A percentile compares a stretch with the other conserved stretches of the same genome.
Conservation (phyloP, 768 basidiomycete genomes). For the Lentinus brumalis region DNA sequence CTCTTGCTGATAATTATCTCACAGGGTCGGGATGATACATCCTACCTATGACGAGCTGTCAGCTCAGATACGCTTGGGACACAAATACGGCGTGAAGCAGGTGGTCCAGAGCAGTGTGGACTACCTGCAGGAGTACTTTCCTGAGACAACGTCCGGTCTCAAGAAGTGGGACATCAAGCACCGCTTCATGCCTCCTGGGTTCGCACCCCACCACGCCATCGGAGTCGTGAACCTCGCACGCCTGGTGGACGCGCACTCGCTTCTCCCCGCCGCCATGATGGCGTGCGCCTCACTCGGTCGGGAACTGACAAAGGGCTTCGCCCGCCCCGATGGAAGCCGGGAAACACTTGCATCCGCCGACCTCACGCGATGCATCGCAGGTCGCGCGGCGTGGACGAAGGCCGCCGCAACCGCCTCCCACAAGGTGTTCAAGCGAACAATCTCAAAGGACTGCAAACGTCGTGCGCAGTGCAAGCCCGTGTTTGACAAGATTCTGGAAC, state of each 20-base stretch:
- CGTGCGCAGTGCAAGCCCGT: neutral
- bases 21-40: neutral
- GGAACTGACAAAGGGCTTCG: conserved; percentile 11
- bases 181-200: neutral
- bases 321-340: conserved; percentile 3
- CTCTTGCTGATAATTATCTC: neutral
- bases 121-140: neutral
- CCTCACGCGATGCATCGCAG: conserved; percentile 12
- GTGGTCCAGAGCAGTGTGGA: neutral
- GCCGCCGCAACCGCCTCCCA: neutral
- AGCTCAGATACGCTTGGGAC: neutral
- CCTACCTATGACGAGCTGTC: neutral
- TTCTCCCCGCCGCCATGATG: neutral
- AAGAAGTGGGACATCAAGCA: too few relatives aligned
- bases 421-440: neutral
- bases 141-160: neutral
- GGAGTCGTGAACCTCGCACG: conserved; percentile 12
- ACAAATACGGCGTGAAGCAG: neutral
- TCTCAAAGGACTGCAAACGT: neutral
- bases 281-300: neutral
- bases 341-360: conserved; percentile 14
- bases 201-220: neutral
- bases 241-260: neutral
- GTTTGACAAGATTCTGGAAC: neutral
- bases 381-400: neutral